Evolutionary conservation across 2,329 filamentous ascomycete genomes (phyloP), one percentile per base, ranked within the genome.

Genomic region (Bipolaris bicolor): DNA sequence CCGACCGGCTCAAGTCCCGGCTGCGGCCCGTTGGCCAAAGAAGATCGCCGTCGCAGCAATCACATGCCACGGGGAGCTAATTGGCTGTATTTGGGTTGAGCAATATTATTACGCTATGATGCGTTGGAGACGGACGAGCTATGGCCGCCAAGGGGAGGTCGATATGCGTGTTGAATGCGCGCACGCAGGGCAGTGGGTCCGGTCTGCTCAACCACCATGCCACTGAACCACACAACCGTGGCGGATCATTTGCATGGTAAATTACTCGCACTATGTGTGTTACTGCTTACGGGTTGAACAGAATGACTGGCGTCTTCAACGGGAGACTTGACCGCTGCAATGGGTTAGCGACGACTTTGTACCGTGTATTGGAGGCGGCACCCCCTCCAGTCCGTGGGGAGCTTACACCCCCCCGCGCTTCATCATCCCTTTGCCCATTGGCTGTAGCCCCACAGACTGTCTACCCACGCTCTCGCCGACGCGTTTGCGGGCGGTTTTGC

Each of bases 181-280:
- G 20, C 39, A 22, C 39, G 71, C 72, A 15, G 37, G 57, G 15
- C 10, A 24, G 18, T 78, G 71, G 74, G 63, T 67, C 43, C 62
- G 67, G 15, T 49, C 26, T 51, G 36, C 54, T 77, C 49, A 75
- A 74, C 26, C 76, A 78, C 46, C 71, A 62, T 20, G 76, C 39
- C 49, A 50, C 59, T 78, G 31, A 78, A 78, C 36, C 59, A 73
- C 55, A 62, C 62, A 46, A 66, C 63, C 36, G 20, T 60, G 31
- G 52, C 40, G 24, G 46, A 39, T n/a, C n/a, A 13, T 9, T 5
- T n/a, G 22, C 13, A 43, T 7, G 11, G n/a, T 26, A 43, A 9
- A 43, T 43, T 43, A 22, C 40, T 20, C 1, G 22, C n/a, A 24
- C 15, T 2, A 10, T 29, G 15, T n/a, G 26, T 29, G 22, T 22